Evolutionary conservation across 495 filamentous ascomycete species (phyloP).

Genomic region (Podospora bellae-mahoneyi): DNA sequence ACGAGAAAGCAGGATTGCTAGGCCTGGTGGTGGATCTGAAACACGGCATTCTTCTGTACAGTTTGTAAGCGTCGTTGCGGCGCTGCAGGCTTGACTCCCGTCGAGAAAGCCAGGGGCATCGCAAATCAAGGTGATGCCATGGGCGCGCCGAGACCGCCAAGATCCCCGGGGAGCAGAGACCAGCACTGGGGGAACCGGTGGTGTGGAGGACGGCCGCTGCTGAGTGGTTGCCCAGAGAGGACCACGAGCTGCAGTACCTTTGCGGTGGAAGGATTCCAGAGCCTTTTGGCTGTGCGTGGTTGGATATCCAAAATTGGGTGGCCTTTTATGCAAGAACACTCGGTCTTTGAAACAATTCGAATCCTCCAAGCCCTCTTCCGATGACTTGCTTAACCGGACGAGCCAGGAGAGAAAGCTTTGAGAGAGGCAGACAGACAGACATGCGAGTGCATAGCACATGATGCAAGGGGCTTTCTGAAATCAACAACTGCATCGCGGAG

Average conservation of each 20-base stretch:
- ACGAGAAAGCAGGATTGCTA: slow-evolving; percentile 7
- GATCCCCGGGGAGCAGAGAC: slow-evolving; percentile 11
- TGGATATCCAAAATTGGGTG: slow-evolving; percentile 11
- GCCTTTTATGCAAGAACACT: slow-evolving; percentile 12
- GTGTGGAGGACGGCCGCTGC: neutral
- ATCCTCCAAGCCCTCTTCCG: slow-evolving; percentile 7
- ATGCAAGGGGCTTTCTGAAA: neutral
- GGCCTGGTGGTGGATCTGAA: slow-evolving; percentile 13
- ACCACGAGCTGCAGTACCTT: too few species aligned
- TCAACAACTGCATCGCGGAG: neutral
- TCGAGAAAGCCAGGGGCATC: neutral
- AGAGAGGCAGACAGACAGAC: neutral
- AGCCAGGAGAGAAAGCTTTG: neutral
- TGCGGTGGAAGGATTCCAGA: neutral
- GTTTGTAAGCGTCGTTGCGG: slow-evolving; percentile 13
- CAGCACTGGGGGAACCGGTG: slow-evolving; percentile 1
- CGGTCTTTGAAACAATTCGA: slow-evolving; percentile 12
- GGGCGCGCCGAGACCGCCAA: slow-evolving; percentile 16
- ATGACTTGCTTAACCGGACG: slow-evolving; percentile 5
- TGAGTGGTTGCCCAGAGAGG: slow-evolving; percentile 15
- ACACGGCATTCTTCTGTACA: slow-evolving; percentile 16
- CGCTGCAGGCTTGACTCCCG: slow-evolving; percentile 11
- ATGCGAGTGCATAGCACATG: neutral
- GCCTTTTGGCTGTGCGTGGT: neutral
- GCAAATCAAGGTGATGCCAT: neutral